Percentiles rank a stretch among this genome's conserved stretches.
These are phyloP conservation scores for Sugiyamaella lignohabitans DNA, from an alignment of 805 yeast genomes.

Conservation along the genomic window DNA sequence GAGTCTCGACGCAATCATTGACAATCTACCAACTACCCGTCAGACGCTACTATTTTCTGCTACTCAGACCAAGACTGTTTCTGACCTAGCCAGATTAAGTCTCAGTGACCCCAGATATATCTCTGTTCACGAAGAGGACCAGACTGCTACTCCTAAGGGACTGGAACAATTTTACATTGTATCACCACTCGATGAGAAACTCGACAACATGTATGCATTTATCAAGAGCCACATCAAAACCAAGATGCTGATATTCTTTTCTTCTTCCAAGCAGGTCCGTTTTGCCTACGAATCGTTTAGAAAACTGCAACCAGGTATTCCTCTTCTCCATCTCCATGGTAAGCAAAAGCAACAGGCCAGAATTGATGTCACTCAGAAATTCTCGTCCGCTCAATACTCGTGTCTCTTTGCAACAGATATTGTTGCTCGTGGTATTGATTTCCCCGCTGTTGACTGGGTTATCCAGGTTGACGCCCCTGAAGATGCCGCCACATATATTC, in stretches of 20 bases:
- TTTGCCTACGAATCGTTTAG: constrained; percentile 82
- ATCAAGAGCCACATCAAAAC: constrained; percentile 73
- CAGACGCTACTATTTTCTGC: constrained; percentile 86
- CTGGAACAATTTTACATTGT: constrained; percentile 78
- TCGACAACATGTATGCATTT: constrained; percentile 81
- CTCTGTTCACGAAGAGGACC: constrained; percentile 38
- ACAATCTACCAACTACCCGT: constrained; percentile 69
- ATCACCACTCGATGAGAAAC: constrained; percentile 68
- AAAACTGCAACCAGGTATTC: constrained; percentile 86
- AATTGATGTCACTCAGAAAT: constrained; percentile 72
- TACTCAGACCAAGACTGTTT: constrained; percentile 77
- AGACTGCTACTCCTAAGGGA: constrained; percentile 65
- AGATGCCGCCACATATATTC: constrained; percentile 82
- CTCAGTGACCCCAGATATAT: constrained; percentile 57
- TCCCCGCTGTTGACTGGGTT: constrained; percentile 95
- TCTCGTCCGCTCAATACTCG: constrained; percentile 69
- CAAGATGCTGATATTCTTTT: constrained; percentile 75
- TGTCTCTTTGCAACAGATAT: constrained; percentile 87
- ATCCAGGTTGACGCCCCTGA: constrained; percentile 88
- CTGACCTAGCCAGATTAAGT: constrained; percentile 76
- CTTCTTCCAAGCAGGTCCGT: constrained; percentile 88
- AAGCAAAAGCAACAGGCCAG: constrained; percentile 87
- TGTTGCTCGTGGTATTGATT: constrained; percentile 87
- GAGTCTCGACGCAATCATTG: constrained; percentile 72
- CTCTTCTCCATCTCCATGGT: constrained; percentile 78